Conservation (phyloP, 1,139 yeast species). For the Blastobotrys malaysiensis region DNA sequence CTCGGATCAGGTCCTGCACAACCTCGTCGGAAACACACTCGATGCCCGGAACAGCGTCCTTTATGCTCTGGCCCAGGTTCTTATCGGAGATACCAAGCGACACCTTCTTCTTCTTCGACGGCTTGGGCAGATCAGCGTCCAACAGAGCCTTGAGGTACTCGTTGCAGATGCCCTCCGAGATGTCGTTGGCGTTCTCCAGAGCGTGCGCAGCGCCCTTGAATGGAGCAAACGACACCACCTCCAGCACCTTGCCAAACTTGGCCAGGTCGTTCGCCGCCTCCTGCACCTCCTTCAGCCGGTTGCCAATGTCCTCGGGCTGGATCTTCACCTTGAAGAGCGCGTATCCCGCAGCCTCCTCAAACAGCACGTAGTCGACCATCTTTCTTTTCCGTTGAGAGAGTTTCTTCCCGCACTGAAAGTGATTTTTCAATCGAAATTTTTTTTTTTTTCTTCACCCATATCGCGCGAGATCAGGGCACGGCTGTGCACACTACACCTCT, state of each 20-base stretch:
- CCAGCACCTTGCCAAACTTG: conserved; percentile 86
- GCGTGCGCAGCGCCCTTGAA: conserved; percentile 99
- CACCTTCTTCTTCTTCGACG: conserved; percentile 54
- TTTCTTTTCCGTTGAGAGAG: conserved; percentile 42
- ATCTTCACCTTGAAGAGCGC: conserved; percentile 91
- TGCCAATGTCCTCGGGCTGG: conserved; percentile 92
- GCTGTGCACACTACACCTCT: too few relatives aligned
- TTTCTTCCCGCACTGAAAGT: not conserved
- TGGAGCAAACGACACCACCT: conserved; percentile 93
- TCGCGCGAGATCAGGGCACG: not conserved
- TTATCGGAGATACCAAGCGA: conserved; percentile 87
- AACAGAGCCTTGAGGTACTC: conserved; percentile 85
- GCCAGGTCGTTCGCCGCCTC: conserved; percentile 82
- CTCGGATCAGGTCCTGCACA: conserved; percentile 93
- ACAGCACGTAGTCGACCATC: conserved; percentile 78
- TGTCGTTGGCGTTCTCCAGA: conserved; percentile 94
- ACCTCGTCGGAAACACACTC: conserved; percentile 89
- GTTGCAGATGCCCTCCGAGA: conserved; percentile 93
- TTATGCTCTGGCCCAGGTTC: conserved; percentile 94
- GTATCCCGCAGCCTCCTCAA: conserved; percentile 98
- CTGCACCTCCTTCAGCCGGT: conserved; percentile 91
- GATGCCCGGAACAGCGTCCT: conserved; percentile 79
- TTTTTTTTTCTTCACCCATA: conserved; percentile 6
- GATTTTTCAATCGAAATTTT: conserved; percentile 3
- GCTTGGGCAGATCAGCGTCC: conserved; percentile 89